A percentile compares a stretch with the other conserved stretches of the same genome.
Evolutionary conservation across 2,329 filamentous ascomycete species (phyloP).

Genomic region (Sphaerulina musiva): DNA sequence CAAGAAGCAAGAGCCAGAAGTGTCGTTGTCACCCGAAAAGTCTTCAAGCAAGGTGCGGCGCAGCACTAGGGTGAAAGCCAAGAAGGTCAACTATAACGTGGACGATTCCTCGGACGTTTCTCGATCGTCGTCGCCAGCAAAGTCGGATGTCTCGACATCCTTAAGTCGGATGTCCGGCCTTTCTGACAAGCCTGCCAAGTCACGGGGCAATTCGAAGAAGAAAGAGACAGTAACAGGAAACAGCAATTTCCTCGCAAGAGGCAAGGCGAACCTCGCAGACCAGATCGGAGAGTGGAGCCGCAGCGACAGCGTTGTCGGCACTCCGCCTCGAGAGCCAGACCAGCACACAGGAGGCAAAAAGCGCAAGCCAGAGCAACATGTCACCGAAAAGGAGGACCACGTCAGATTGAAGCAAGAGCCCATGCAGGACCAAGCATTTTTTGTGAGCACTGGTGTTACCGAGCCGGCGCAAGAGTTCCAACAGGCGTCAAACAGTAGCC

Average conservation of each 20-base stretch:
- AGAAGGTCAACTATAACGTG: constrained; percentile 20
- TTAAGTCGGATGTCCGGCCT: constrained; percentile 13
- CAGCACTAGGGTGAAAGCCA: constrained; percentile 16
- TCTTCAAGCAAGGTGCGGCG: constrained; percentile 11
- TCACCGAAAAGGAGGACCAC: neutral
- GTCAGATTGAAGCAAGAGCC: neutral
- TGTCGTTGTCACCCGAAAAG: neutral
- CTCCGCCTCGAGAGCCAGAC: neutral
- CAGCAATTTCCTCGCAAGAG: neutral
- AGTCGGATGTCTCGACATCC: constrained; percentile 15
- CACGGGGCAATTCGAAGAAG: neutral
- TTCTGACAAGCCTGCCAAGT: constrained; percentile 4
- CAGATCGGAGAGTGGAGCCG: constrained; percentile 15
- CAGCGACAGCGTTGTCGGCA: neutral
- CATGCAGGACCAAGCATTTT: neutral
- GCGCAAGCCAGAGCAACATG: neutral
- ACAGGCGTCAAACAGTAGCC: neutral
- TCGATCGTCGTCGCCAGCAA: constrained; percentile 12
- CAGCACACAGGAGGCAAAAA: neutral
- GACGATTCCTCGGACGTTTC: constrained; percentile 6
- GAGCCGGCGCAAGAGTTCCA: neutral
- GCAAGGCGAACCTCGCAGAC: constrained; percentile 8
- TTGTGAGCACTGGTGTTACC: neutral
- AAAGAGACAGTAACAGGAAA: neutral
- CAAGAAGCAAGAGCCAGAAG: constrained; percentile 6